phyloP scores from a whole-genome alignment of 306 rosid genomes.

The Prunus mira region DNA sequence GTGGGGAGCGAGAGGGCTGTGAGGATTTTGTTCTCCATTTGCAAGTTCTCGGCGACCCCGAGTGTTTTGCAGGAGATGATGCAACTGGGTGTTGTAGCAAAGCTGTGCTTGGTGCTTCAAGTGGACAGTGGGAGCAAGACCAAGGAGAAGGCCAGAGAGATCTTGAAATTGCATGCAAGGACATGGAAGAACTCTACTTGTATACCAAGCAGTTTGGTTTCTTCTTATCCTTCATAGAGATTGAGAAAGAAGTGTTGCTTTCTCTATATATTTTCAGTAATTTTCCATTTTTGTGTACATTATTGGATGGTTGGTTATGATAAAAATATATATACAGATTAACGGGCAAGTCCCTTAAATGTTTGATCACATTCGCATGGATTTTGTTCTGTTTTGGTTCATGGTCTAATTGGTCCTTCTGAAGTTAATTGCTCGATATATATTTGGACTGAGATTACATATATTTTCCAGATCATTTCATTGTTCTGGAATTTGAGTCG shows the following conservation, averaged over 20 bases:
- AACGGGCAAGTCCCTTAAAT: background rate
- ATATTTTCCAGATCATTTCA: background rate
- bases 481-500: background rate
- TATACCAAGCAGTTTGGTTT: slow-evolving; percentile 42
- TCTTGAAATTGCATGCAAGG: slow-evolving; percentile 59
- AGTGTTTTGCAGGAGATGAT: slow-evolving; percentile 64
- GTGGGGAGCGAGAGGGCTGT: slow-evolving; percentile 68
- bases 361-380: background rate
- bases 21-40: slow-evolving; percentile 45
- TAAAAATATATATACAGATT: background rate
- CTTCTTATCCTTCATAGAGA: slow-evolving; percentile 38
- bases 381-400: background rate
- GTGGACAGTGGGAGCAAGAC: slow-evolving; percentile 67
- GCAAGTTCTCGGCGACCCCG: slow-evolving; percentile 47
- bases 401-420: no score
- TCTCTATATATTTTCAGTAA: background rate
- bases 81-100: slow-evolving; percentile 68
- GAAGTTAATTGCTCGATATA: background rate
- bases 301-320: background rate
- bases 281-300: slow-evolving; percentile 15
- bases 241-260: background rate
- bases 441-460: background rate
- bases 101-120: slow-evolving; percentile 65
- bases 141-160: slow-evolving; percentile 69
- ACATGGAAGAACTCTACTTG: slow-evolving; percentile 65